A percentile compares a stretch with the other conserved stretches of the same genome.
phyloP scores from a whole-genome alignment of 2,329 filamentous ascomycete genomes.

The Lecanicillium sp. region DNA sequence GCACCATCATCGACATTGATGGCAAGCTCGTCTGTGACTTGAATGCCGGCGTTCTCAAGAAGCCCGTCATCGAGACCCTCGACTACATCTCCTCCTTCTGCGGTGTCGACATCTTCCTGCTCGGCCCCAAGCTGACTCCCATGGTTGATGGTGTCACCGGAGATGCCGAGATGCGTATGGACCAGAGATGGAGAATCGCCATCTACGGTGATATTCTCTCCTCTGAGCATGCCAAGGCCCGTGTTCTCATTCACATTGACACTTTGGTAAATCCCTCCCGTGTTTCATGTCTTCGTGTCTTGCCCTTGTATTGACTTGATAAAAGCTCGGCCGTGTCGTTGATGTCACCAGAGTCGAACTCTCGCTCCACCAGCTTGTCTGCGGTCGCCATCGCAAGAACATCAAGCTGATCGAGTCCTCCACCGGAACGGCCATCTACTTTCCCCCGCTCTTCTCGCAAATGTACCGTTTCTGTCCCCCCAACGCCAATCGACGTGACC shows the following conservation, averaged over 20 bases:
- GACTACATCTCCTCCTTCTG: slow-evolving; percentile 83
- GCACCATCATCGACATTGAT: slow-evolving; percentile 88
- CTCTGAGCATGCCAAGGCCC: slow-evolving; percentile 93
- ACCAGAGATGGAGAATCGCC: slow-evolving; percentile 84
- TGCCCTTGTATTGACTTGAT: background rate
- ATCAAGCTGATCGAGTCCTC: slow-evolving; percentile 96
- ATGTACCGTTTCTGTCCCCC: slow-evolving; percentile 86
- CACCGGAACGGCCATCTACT: slow-evolving; percentile 96
- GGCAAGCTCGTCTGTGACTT: slow-evolving; percentile 80
- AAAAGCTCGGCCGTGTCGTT: slow-evolving; percentile 63
- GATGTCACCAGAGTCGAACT: slow-evolving; percentile 78
- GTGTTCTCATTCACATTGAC: slow-evolving; percentile 95
- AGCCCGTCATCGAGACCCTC: slow-evolving; percentile 73
- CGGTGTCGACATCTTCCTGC: slow-evolving; percentile 92
- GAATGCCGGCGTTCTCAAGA: slow-evolving; percentile 60
- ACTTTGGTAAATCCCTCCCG: slow-evolving; percentile 58
- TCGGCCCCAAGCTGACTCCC: slow-evolving; percentile 81
- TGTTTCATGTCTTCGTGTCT: slow-evolving; percentile 15
- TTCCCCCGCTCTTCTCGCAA: slow-evolving; percentile 86
- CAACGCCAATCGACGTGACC: slow-evolving; percentile 73
- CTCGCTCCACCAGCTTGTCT: slow-evolving; percentile 84
- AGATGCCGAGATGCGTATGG: slow-evolving; percentile 74
- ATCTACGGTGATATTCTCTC: slow-evolving; percentile 96
- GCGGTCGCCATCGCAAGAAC: slow-evolving; percentile 90
- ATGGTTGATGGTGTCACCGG: slow-evolving; percentile 70